Base-by-base conservation (phyloP, 192 early-diverging fungal genomes). In the Chytriomyces confervae region DNA sequence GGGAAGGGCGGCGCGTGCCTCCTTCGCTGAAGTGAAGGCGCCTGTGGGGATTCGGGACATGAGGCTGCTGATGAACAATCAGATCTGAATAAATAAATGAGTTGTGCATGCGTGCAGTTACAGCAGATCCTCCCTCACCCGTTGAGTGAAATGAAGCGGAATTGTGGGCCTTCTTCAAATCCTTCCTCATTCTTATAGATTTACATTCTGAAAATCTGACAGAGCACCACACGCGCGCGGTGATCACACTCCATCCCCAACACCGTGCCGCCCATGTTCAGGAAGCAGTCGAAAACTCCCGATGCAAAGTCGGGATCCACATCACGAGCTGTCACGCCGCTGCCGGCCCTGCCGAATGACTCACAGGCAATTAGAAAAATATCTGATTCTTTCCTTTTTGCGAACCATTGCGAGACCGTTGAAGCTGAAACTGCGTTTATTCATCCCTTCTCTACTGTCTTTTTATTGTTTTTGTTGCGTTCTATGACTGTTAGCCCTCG, bases 1-100 rank as follows among this genome's bases (percentile, higher is more conserved):
- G 46, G 82, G 74, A 18, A 83, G 75, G 50, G 49, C 7, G 13
- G 20, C 65, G 16, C 82, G 78, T 50, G 64, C 73, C 13, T 9
- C 61, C 16, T 23, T 60, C 62, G 62, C 18, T 65, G 47, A 66
- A 61, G 50, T 24, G 11, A 29, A 69, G 36, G 13, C 66, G 9
- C 66, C 66, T 13, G 11, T 24, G 16, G 66, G 13, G 44, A 47
- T 36, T 36, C 36, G 36, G 36, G 36, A 36, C 36, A 36, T 36
- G 36, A 36, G 36, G 36, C 36, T 36, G 36, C 36, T 36, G 36
- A 36, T 36, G 36, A 36, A 36, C 36, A 36, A 36, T 36, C 36
- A 4, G 36, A 36, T 36, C 36, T 36, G 4, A 36, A 36, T 4
- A 36, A 36, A 36, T 36, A 36, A 36, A 36, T 36, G 36, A 36